Base-by-base conservation (phyloP, 176 grass and related monocot genomes). In the Pontederia crassipes region DNA sequence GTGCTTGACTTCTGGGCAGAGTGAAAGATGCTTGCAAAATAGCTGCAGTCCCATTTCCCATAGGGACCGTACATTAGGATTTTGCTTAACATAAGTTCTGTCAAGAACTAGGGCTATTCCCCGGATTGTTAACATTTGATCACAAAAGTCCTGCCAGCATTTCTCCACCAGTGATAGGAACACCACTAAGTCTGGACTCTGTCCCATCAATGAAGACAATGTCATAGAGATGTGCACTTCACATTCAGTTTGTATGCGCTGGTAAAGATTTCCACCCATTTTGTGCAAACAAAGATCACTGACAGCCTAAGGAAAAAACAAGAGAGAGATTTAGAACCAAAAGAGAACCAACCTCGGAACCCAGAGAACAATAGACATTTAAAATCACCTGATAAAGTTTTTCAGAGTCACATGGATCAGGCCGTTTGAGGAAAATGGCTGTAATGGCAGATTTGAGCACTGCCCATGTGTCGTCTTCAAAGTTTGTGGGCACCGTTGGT, bases 101-200 rank as follows among this genome's bases (percentile, higher is more conserved):
- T 98, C 94, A 81, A 98, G 88, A 83, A 93, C 78, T 80, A 98
- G 80, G 66, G 88, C 85, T 73, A 98, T 93, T 68, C 94, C 83
- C 79, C 94, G 94, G 67, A 98, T 91, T 51, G 91, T 89, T 82
- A 98, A 78, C 94, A 89, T 98, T 71, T 98, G 94, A 57, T 98
- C 94, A 1, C 94, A 98, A 83, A 98, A 93, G 74, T 98, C 88
- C 84, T 98, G 88, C 94, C 94, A 98, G 48, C 84, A 86, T 81
- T 86, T 98, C 74, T 98, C 83, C 40, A 89, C 77, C 16, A 93
- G 70, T 58, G 82, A 85, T 55, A 98, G 80, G 83, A 98, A 98
- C 46, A 98, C 94, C 58, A 83, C 82, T 68, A 98, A 83, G 72
- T 98, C 94, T 58, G 94, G 94, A 72, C 94, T 89, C 77, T 98